Percentiles rank a stretch among this genome's conserved stretches.
Evolutionary conservation across 2,329 filamentous ascomycete species (phyloP).

Genomic region (Exserohilum turcica): DNA sequence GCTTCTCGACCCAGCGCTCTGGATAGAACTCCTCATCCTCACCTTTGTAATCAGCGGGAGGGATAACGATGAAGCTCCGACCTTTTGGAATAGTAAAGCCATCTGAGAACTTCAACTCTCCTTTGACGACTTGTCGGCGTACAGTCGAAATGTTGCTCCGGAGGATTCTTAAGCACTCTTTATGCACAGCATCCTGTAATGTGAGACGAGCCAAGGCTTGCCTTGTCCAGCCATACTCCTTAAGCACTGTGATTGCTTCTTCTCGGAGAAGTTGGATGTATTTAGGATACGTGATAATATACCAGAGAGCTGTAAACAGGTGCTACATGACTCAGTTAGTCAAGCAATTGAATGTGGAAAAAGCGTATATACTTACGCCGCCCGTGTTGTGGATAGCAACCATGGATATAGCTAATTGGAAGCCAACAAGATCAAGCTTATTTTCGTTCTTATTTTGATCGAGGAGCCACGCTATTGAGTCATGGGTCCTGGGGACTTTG

Average conservation of each 20-base stretch:
- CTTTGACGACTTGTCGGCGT: background rate
- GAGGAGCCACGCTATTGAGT: background rate
- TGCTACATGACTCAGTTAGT: background rate
- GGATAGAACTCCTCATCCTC: background rate
- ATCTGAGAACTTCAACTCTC: background rate
- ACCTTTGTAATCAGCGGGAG: background rate
- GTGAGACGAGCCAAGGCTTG: background rate
- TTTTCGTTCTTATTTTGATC: background rate
- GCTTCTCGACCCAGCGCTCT: background rate
- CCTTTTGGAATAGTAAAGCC: background rate
- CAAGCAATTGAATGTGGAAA: background rate
- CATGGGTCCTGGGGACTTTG: background rate
- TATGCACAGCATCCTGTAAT: slow-evolving; percentile 1
- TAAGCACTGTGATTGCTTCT: background rate
- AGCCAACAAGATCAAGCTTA: background rate
- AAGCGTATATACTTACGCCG: background rate
- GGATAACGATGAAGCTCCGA: background rate
- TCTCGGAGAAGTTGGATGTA: slow-evolving; percentile 1
- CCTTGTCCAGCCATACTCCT: slow-evolving; percentile 1
- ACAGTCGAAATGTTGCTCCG: background rate
- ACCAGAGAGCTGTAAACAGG: background rate
- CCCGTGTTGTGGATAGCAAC: background rate
- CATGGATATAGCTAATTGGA: background rate
- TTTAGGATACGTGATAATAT: background rate
- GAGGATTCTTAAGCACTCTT: background rate